Conservation (phyloP, 305 asterid genomes). For the Solanum hybrid region DNA sequence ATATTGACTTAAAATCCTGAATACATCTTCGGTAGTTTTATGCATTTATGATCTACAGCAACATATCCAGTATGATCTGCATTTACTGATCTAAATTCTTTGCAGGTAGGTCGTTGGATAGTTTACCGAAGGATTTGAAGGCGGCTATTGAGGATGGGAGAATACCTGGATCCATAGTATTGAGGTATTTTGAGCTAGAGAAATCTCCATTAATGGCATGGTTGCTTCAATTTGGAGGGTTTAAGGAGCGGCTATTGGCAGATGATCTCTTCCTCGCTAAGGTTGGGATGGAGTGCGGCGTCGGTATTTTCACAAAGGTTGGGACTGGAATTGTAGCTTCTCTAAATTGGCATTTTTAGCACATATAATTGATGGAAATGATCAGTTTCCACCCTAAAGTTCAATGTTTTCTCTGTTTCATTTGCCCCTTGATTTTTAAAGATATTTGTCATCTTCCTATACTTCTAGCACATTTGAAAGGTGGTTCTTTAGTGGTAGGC, state of each 20-base stretch:
- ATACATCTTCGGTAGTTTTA: not conserved
- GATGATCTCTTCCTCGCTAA: constrained; percentile 91
- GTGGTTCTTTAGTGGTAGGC: not conserved
- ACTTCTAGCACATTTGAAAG: not conserved
- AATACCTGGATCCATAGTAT: constrained; percentile 57
- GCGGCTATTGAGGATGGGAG: constrained; percentile 70
- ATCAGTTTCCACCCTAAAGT: not conserved
- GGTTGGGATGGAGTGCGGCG: constrained; percentile 83
- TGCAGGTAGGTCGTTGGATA: constrained; percentile 50
- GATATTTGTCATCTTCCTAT: not conserved
- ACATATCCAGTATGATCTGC: not conserved
- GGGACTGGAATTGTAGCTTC: not conserved
- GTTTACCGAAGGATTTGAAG: constrained; percentile 73
- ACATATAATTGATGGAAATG: not conserved
- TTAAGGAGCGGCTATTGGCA: constrained; percentile 89
- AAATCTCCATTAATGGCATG: constrained; percentile 58
- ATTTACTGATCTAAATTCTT: not conserved
- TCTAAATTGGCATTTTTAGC: not conserved
- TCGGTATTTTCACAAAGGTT: constrained; percentile 92
- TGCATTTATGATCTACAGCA: not conserved
- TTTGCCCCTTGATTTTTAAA: not conserved
- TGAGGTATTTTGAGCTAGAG: constrained; percentile 59
- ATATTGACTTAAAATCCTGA: not conserved
- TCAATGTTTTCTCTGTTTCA: not conserved
- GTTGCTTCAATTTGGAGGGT: constrained; percentile 73